Base-by-base conservation (phyloP, 768 basidiomycete species). In the Cyclocybe aegerita region DNA sequence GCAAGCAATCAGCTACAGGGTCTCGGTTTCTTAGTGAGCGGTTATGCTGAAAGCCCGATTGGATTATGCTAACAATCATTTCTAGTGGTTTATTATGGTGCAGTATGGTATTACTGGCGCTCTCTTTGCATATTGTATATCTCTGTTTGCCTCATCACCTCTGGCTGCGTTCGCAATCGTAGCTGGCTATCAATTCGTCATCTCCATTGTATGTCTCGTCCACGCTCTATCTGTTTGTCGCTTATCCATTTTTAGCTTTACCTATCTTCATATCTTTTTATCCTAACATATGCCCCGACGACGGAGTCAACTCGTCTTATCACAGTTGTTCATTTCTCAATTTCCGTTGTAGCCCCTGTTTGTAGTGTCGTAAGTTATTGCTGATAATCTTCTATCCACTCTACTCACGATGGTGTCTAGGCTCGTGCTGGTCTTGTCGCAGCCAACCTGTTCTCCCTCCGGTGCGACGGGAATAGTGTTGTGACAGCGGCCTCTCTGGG, bases 121-220 rank as follows among this genome's bases (percentile, higher is more conserved):
- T 3, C 65, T 91, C 45, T 87, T 89, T 55, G 72, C 88, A 12
- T 90, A 88, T 60, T 83, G 78, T 43, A 71, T 79, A 10, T 82
- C 87, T 4, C 64, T 89, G 11, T 60, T 83, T 47, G 78, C 80
- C 48, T 62, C 79, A 1, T 86, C 87, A 0, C 83, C 88, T 9
- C 70, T 92, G 17, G 83, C 85, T 3, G 83, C 88, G 2, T 91
- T 90, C 55, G 88, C 90, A 0, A 69, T 76, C 4, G 78, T 83
- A 10, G 88, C 88, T 4, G 88, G 81, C 11, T 88, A 85, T 60
- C 86, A 90, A 55, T 76, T 88, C 37, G 65, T 90, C 47, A 79
- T 89, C 66, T 90, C 82, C 60, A 59, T 86, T 37, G 86, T 90
- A 63, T 64, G 85, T 76, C 41, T 15, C 6, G n/a, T 14, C 8